phyloP scores from a whole-genome alignment of 2,329 filamentous ascomycete genomes.

The Aspergillus vadensis region DNA sequence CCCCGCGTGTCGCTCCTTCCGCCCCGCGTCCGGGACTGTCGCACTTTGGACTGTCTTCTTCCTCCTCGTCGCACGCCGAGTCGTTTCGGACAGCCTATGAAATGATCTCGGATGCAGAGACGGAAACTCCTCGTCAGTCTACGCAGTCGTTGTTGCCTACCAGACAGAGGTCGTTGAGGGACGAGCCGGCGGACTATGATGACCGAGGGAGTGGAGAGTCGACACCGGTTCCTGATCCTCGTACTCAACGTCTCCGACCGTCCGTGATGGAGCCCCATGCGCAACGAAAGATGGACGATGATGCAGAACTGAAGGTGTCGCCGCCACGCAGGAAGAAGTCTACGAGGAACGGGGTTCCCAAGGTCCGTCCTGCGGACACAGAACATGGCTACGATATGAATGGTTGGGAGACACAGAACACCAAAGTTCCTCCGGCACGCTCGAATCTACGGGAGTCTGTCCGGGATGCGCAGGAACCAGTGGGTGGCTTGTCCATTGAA shows the following conservation, averaged over 20 bases:
- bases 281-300: conserved; percentile 27
- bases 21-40: conserved; percentile 41
- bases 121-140: conserved; percentile 31
- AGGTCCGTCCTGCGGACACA: conserved; percentile 2
- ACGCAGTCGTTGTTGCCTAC: conserved; percentile 24
- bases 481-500: conserved; percentile 46
- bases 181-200: conserved; percentile 25
- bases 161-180: conserved; percentile 23
- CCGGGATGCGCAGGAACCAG: conserved; percentile 28
- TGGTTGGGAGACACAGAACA: conserved; percentile 18
- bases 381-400: conserved; percentile 7
- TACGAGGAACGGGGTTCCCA: conserved; percentile 7
- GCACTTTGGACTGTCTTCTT: conserved; percentile 58
- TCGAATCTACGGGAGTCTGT: conserved; percentile 38
- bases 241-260: conserved; percentile 3
- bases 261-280: neutral
- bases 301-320: neutral
- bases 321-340: conserved; percentile 9
- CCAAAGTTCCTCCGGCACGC: conserved; percentile 28
- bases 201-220: conserved; percentile 7
- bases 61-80: conserved; percentile 61
- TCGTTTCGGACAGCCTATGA: conserved; percentile 74
- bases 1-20: conserved; percentile 55
- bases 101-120: conserved; percentile 64
- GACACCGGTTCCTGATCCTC: neutral